phyloP scores from a whole-genome alignment of 257 asterid genomes.

The Solanum chilense region DNA sequence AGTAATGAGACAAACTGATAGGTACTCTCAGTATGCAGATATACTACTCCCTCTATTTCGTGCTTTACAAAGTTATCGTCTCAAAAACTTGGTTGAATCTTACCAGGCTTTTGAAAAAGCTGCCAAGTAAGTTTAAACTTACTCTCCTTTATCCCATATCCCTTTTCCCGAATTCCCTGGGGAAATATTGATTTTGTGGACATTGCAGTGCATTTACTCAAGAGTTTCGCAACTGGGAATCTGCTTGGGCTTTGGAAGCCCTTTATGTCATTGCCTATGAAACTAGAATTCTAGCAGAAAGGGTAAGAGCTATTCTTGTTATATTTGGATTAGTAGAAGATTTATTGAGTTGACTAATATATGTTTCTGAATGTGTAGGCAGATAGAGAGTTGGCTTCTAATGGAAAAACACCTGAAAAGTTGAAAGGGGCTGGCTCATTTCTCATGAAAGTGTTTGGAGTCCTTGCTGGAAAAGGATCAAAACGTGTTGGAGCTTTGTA shows the following conservation, averaged over 20 bases:
- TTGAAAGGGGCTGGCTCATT: conserved; percentile 93
- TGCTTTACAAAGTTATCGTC: conserved; percentile 72
- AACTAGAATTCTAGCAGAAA: conserved; percentile 88
- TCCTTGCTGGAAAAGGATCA: conserved; percentile 92
- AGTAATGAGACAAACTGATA: conserved; percentile 66
- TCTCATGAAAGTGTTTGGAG: conserved; percentile 95
- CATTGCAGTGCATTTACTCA: conserved; percentile 79
- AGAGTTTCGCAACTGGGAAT: conserved; percentile 98
- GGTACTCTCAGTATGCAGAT: conserved; percentile 63
- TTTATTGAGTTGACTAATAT: conserved; percentile 8
- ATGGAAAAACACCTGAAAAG: conserved; percentile 83
- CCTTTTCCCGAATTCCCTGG: background rate
- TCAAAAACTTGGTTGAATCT: conserved; percentile 54
- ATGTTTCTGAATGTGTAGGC: conserved; percentile 49
- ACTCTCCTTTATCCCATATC: background rate
- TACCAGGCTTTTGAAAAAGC: conserved; percentile 81
- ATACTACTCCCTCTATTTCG: conserved; percentile 69
- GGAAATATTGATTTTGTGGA: conserved; percentile 26
- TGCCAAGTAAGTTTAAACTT: conserved; percentile 53
- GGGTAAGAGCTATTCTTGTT: conserved; percentile 32
- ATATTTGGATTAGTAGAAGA: background rate
- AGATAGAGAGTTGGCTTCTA: conserved; percentile 76
- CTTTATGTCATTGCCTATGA: conserved; percentile 69
- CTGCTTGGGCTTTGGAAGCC: conserved; percentile 96
- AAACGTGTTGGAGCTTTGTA: conserved; percentile 93